A percentile compares a stretch with the other conserved stretches of the same genome.
These are phyloP conservation scores for Glebionis coronaria DNA, from an alignment of 129 eudicot genomes.

Conservation along the genomic window DNA sequence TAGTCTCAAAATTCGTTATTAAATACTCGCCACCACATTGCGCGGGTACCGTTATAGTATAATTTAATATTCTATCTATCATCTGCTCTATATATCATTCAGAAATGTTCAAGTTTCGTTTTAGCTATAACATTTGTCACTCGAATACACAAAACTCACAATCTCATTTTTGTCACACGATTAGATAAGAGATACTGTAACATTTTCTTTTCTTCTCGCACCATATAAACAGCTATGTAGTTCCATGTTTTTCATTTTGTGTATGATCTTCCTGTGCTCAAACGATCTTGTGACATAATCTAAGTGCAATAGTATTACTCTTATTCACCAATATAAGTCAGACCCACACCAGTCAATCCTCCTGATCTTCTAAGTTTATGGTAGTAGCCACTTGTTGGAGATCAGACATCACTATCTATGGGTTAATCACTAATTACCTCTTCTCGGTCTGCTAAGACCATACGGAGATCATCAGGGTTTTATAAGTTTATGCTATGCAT, in stretches of 20 bases:
- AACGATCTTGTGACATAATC: constrained; percentile 12
- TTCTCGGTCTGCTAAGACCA: constrained; percentile 69
- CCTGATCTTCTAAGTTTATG: constrained; percentile 55
- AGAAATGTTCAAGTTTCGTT: no score
- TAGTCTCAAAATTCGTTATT: no score
- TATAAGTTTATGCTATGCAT: constrained; percentile 47
- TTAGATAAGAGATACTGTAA: background rate
- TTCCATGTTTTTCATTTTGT: background rate
- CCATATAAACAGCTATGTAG: background rate
- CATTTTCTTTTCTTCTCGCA: background rate
- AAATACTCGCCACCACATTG: no score
- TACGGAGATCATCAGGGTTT: constrained; percentile 65
- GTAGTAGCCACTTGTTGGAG: constrained; percentile 64
- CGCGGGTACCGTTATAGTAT: no score
- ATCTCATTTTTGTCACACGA: no score
- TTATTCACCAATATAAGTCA: constrained; percentile 58
- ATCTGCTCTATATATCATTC: no score
- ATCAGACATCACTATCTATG: constrained; percentile 68
- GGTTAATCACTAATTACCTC: constrained; percentile 71
- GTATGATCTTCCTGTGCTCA: constrained; percentile 3
- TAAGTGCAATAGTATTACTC: constrained; percentile 56
- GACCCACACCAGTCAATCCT: constrained; percentile 71
- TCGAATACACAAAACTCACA: no score
- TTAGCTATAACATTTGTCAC: no score
- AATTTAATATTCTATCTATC: no score